These are phyloP conservation scores for Globisporangium nodosum DNA, from an alignment of 352 stramenopile genomes.

Conservation along the genomic window DNA sequence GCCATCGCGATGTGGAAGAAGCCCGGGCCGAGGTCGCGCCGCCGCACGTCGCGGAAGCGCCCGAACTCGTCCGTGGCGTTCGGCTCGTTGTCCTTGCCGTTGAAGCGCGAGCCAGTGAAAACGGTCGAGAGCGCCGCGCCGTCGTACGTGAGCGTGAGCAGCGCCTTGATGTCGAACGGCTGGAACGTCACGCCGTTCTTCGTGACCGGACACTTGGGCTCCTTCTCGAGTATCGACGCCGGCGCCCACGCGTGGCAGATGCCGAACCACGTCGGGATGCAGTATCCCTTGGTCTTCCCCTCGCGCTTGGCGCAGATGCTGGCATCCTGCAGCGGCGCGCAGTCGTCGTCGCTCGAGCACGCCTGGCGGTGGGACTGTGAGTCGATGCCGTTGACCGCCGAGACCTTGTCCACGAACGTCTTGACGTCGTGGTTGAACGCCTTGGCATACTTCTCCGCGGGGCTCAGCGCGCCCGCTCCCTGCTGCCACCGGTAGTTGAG, in stretches of 20 bases:
- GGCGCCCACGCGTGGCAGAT: slow-evolving; percentile 61
- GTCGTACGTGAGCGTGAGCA: slow-evolving; percentile 15
- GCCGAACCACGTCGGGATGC: slow-evolving; percentile 54
- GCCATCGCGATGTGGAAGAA: slow-evolving; percentile 16
- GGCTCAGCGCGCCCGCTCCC: slow-evolving; percentile 23
- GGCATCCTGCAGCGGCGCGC: slow-evolving; percentile 24
- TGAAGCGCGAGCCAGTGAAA: slow-evolving; percentile 16
- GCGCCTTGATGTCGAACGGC: slow-evolving; percentile 32
- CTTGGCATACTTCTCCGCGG: slow-evolving; percentile 45
- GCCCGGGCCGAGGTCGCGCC: slow-evolving; percentile 11
- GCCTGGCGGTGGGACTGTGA: slow-evolving; percentile 21
- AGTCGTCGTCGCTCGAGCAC: slow-evolving; percentile 28
- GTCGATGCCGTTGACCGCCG: slow-evolving; percentile 38
- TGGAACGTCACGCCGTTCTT: slow-evolving; percentile 50
- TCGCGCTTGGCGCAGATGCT: slow-evolving; percentile 40
- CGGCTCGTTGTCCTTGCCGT: slow-evolving; percentile 5
- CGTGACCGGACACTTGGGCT: slow-evolving; percentile 38
- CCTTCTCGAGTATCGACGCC: slow-evolving; percentile 39
- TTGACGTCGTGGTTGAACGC: slow-evolving; percentile 39
- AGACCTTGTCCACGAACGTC: slow-evolving; percentile 41
- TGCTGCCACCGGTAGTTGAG: slow-evolving; percentile 53
- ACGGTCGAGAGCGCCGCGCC: slow-evolving; percentile 5
- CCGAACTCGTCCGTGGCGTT: slow-evolving; percentile 11
- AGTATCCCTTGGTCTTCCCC: slow-evolving; percentile 25
- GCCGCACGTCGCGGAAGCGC: slow-evolving; percentile 4